phyloP scores from a whole-genome alignment of 2,329 filamentous ascomycete species.

The Nannizzia gypsea region DNA sequence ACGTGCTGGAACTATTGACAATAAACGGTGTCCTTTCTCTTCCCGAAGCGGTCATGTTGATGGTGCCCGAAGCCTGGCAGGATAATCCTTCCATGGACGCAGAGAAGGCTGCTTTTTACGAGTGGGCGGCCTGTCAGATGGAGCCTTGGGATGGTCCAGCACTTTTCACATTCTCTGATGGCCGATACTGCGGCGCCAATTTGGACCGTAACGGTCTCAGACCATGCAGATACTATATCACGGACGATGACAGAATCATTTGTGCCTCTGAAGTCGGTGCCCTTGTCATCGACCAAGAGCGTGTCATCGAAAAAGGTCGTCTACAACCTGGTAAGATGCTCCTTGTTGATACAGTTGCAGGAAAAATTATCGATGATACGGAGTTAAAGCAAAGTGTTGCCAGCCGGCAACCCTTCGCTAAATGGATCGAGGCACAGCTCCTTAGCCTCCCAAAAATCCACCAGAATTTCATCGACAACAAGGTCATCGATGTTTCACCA shows the following conservation, averaged over 20 bases:
- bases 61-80: constrained; percentile 98
- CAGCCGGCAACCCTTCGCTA: constrained; percentile 73
- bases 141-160: constrained; percentile 97
- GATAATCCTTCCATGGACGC: constrained; percentile 86
- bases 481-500: constrained; percentile 48
- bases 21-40: constrained; percentile 94
- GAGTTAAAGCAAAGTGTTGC: constrained; percentile 84
- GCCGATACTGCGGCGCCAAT: constrained; percentile 92
- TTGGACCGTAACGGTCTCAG: constrained; percentile 89
- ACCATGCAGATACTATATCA: constrained; percentile 93
- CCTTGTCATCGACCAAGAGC: constrained; percentile 80
- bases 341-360: constrained; percentile 79
- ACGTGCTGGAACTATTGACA: constrained; percentile 82
- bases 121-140: constrained; percentile 98
- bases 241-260: constrained; percentile 92
- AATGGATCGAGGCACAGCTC: constrained; percentile 78
- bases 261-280: constrained; percentile 95
- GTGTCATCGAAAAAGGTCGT: constrained; percentile 82
- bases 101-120: constrained; percentile 92
- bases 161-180: constrained; percentile 93
- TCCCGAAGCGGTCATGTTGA: constrained; percentile 93
- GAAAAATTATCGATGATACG: constrained; percentile 85
- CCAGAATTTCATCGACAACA: constrained; percentile 41
- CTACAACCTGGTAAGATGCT: constrained; percentile 93
- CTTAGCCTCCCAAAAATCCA: constrained; percentile 68